These are phyloP conservation scores for Suhomyces maxii DNA, from an alignment of 1,139 yeast species.

Conservation along the genomic window DNA sequence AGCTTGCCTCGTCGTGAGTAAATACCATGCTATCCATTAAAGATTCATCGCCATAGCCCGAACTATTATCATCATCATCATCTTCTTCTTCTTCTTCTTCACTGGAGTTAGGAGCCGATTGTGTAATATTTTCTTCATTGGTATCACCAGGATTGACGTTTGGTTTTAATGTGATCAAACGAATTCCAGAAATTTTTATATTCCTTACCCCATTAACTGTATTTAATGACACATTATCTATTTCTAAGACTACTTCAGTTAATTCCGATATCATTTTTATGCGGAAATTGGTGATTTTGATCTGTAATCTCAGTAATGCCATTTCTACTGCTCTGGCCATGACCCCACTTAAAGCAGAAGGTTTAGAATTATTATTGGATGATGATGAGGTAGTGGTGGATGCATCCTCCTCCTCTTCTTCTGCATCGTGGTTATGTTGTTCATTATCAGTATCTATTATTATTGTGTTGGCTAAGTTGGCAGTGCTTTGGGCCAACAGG, in stretches of 20 bases:
- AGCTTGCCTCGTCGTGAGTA: constrained; percentile 68
- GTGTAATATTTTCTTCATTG: constrained; percentile 10
- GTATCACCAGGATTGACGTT: constrained; percentile 33
- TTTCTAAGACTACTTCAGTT: constrained; percentile 42
- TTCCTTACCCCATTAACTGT: constrained; percentile 51
- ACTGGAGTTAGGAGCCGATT: constrained; percentile 14
- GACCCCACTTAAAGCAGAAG: constrained; percentile 51
- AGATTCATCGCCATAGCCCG: constrained; percentile 40
- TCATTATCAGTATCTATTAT: constrained; percentile 27
- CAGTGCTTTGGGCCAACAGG: constrained; percentile 62
- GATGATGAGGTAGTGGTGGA: constrained; percentile 12
- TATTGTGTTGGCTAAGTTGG: constrained; percentile 63
- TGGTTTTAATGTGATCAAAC: constrained; percentile 39
- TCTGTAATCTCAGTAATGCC: constrained; percentile 62
- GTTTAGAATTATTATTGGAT: constrained; percentile 14
- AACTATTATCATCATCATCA: too few species aligned
- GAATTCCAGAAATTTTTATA: constrained; percentile 39
- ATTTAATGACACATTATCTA: constrained; percentile 41
- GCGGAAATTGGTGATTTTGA: constrained; percentile 44
- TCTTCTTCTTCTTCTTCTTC: constrained; percentile 23
- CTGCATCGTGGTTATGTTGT: constrained; percentile 8
- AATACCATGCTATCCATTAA: constrained; percentile 63
- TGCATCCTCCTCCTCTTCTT: constrained; percentile 15
- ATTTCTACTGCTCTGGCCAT: constrained; percentile 67
- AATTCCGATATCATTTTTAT: constrained; percentile 54